Percentiles rank a stretch among this genome's conserved stretches.
Conservation (phyloP, 257 asterid genomes). For the Solanum stenotomum region DNA sequence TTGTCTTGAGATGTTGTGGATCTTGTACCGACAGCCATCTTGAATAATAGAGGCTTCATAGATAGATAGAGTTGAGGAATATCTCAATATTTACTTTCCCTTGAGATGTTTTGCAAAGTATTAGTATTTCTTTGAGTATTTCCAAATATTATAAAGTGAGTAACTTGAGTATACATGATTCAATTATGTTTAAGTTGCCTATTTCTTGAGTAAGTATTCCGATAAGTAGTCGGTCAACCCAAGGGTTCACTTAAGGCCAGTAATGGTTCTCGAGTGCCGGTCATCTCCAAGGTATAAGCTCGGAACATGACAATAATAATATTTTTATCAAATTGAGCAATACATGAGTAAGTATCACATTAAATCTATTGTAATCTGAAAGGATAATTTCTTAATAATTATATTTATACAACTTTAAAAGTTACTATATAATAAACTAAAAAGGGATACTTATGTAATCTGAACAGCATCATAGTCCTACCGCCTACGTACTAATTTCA, state of each 20-base stretch:
- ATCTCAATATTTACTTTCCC: not conserved
- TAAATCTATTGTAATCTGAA: not conserved
- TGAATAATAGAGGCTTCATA: not conserved
- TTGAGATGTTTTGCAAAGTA: not conserved
- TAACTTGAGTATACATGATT: not conserved
- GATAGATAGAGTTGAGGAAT: not conserved
- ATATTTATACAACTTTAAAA: not conserved
- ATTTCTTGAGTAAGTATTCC: not conserved
- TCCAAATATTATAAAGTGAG: not conserved
- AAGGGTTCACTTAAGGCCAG: accelerated
- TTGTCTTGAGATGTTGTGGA: not conserved
- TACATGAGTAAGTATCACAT: not conserved
- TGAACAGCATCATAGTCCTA: not conserved
- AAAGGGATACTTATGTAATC: not conserved
- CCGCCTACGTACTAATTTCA: too few relatives aligned
- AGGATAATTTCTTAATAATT: not conserved
- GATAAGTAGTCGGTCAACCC: not conserved
- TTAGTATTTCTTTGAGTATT: not conserved
- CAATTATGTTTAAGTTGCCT: not conserved
- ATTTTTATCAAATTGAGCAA: not conserved
- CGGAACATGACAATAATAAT: not conserved
- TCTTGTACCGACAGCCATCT: not conserved
- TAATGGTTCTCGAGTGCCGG: not conserved
- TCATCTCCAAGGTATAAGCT: not conserved
- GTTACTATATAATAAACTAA: not conserved